Evolutionary conservation across 306 rosid genomes (phyloP).

Genomic region (Rubus idaeus): DNA sequence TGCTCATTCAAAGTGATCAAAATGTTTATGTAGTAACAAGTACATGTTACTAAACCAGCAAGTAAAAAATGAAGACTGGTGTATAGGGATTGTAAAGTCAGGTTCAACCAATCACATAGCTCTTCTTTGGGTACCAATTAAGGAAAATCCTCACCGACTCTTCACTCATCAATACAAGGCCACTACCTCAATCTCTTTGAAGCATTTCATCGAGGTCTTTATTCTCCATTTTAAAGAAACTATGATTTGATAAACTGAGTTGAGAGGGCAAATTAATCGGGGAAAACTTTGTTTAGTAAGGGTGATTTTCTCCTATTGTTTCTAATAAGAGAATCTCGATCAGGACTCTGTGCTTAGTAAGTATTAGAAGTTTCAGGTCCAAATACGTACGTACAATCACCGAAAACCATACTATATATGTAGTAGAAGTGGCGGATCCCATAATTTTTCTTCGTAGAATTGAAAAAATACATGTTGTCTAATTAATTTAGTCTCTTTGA

Average conservation of each 20-base stretch:
- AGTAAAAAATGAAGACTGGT: not conserved
- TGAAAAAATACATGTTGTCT: no score
- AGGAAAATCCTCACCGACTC: not conserved
- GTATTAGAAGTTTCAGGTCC: not conserved
- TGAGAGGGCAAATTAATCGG: not conserved
- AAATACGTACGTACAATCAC: no score
- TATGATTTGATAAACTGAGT: not conserved
- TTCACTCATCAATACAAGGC: not conserved
- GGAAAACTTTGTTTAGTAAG: not conserved
- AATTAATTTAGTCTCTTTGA: not conserved
- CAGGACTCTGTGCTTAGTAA: no score
- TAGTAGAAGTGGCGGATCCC: no score
- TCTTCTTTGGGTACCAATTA: not conserved
- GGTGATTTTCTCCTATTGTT: not conserved
- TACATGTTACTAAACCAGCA: not conserved
- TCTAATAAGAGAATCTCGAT: not conserved
- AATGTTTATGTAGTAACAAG: not conserved
- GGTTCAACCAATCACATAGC: not conserved
- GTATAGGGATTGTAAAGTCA: not conserved
- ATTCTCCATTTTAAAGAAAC: not conserved
- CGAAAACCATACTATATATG: no score
- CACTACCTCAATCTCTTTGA: not conserved
- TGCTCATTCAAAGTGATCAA: not conserved
- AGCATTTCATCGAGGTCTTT: not conserved
- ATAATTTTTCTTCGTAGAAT: no score